Evolutionary conservation across 1,139 yeast species (phyloP).

Genomic region (Candida tunisiensis): DNA sequence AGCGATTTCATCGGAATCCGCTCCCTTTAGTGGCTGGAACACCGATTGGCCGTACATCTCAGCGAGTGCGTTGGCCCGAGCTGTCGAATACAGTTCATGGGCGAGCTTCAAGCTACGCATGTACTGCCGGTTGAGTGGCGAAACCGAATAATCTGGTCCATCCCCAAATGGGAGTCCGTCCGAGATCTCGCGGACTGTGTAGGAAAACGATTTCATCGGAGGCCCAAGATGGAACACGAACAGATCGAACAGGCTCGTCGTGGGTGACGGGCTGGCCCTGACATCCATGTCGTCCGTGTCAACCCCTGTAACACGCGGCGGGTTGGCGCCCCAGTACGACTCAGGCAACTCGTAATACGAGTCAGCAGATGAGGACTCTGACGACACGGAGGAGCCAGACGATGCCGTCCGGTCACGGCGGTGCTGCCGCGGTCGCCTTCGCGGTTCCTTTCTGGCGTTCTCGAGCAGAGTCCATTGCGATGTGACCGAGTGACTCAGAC

Average conservation of each 20-base stretch:
- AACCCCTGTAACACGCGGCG: too few relatives aligned
- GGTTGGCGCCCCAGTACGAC: too few relatives aligned
- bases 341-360: too few relatives aligned
- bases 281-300: too few relatives aligned
- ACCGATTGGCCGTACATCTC: slow-evolving; percentile 39
- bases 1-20: slow-evolving; percentile 26
- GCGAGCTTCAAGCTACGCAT: slow-evolving; percentile 36
- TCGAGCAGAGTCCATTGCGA: slow-evolving; percentile 44
- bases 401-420: too few relatives aligned
- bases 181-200: slow-evolving; percentile 44
- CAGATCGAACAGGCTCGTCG: slow-evolving; percentile 44
- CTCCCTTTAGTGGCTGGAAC: slow-evolving; percentile 15
- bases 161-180: slow-evolving; percentile 41
- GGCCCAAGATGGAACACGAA: slow-evolving; percentile 60
- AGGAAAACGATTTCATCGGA: slow-evolving; percentile 41
- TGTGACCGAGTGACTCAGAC: slow-evolving; percentile 49
- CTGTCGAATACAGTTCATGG: slow-evolving; percentile 33
- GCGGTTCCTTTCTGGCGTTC: too few relatives aligned
- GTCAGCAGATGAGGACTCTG: too few relatives aligned
- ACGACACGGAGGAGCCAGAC: too few relatives aligned
- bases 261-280: too few relatives aligned
- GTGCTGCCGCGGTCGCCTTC: too few relatives aligned
- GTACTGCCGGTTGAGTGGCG: slow-evolving; percentile 26
- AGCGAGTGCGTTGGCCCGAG: slow-evolving; percentile 40
- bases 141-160: slow-evolving; percentile 18